Conservation (phyloP, 495 filamentous ascomycete genomes). For the Talaromyces adpressus region DNA sequence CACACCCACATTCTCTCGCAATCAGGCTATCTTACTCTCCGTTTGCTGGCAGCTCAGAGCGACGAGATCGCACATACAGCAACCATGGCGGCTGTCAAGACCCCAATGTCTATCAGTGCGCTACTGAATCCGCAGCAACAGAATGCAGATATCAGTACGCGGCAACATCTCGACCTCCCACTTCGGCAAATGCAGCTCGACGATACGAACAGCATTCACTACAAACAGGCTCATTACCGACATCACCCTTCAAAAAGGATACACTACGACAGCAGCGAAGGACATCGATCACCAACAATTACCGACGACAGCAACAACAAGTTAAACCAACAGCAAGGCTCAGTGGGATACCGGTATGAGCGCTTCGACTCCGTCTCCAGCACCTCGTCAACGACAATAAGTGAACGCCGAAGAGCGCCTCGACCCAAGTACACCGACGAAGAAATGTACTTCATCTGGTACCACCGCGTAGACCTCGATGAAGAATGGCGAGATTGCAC, state of each 20-base stretch:
- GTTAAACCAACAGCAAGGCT: neutral
- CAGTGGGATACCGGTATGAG: constrained; percentile 14
- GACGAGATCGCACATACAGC: neutral
- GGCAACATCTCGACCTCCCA: neutral
- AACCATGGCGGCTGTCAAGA: constrained; percentile 6
- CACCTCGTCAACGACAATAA: constrained; percentile 26
- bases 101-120: constrained; percentile 10
- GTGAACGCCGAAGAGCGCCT: constrained; percentile 35
- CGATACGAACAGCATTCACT: neutral
- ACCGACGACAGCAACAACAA: neutral
- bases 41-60: neutral
- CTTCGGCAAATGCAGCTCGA: constrained; percentile 2
- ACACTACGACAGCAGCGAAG: neutral
- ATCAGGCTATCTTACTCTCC: neutral
- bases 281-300: neutral
- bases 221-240: neutral
- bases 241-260: neutral
- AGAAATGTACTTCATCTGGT: constrained; percentile 51
- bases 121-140: constrained; percentile 9
- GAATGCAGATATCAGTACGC: neutral
- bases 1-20: neutral
- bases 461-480: constrained; percentile 45
- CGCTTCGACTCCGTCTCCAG: constrained; percentile 39
- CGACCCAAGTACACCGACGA: constrained; percentile 45
- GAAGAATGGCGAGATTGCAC: constrained; percentile 46